phyloP scores from a whole-genome alignment of 371 early-diverging fungal genomes.

The Mucor mucedo region DNA sequence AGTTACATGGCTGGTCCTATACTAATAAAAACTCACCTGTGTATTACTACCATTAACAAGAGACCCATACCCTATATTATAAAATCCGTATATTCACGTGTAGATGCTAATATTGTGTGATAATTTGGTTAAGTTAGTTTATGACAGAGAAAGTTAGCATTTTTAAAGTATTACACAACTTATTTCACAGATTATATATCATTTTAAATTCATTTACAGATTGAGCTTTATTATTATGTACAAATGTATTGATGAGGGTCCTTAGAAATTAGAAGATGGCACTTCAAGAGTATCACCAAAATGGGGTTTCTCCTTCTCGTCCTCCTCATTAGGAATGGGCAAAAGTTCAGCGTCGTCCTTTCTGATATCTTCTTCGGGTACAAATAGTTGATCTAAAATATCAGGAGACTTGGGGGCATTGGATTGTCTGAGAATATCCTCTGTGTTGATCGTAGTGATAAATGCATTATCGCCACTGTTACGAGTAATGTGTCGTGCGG shows the following conservation, averaged over 20 bases:
- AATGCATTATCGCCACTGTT: slow-evolving; percentile 11
- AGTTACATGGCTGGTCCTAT: background rate
- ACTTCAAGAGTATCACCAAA: background rate
- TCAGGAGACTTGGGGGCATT: slow-evolving; percentile 18
- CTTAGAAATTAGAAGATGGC: background rate
- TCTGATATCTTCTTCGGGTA: background rate
- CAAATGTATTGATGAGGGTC: too few relatives aligned
- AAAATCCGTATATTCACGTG: too few relatives aligned
- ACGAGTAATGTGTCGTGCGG: slow-evolving; percentile 24
- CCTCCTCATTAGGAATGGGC: background rate
- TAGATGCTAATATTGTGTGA: too few relatives aligned
- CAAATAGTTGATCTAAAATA: slow-evolving; percentile 3
- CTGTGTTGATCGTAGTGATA: slow-evolving; percentile 23
- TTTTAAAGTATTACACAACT: too few relatives aligned
- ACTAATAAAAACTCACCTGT: background rate
- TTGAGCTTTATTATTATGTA: too few relatives aligned
- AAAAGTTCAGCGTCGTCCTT: background rate
- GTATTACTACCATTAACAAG: too few relatives aligned
- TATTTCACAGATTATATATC: too few relatives aligned
- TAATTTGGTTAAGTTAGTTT: too few relatives aligned
- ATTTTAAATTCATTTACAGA: too few relatives aligned
- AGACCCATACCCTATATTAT: too few relatives aligned
- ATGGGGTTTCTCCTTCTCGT: background rate
- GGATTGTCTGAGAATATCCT: slow-evolving; percentile 24
- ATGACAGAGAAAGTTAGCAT: too few relatives aligned